phyloP scores from a whole-genome alignment of 2,329 filamentous ascomycete species.

The Penicillium nordicum region DNA sequence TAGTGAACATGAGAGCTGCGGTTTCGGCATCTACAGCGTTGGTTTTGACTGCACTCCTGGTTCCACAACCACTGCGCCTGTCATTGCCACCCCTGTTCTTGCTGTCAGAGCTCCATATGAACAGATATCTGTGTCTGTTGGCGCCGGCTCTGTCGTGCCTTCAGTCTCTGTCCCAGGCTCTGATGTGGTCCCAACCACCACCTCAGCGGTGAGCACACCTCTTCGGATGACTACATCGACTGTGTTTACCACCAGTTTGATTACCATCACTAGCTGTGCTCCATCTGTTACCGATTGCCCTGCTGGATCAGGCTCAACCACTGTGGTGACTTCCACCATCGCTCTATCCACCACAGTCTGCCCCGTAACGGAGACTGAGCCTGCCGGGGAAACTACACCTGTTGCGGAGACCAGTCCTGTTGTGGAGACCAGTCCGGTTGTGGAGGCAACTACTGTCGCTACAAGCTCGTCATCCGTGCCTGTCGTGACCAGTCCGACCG shows the following conservation, averaged over 20 bases:
- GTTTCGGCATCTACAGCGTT: slow-evolving; percentile 54
- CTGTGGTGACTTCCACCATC: slow-evolving; percentile 54
- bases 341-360: slow-evolving; percentile 60
- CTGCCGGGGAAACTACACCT: slow-evolving; percentile 20
- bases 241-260: slow-evolving; percentile 35
- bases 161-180: slow-evolving; percentile 6
- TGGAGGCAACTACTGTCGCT: slow-evolving; percentile 22
- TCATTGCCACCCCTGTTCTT: slow-evolving; percentile 2
- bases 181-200: slow-evolving; percentile 1
- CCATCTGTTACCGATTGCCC: slow-evolving; percentile 50
- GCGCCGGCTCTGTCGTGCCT: slow-evolving; percentile 12
- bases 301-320: slow-evolving; percentile 41
- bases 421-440: too few species aligned
- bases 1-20: slow-evolving; percentile 59
- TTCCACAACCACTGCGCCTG: slow-evolving; percentile 6
- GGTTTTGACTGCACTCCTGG: slow-evolving; percentile 30
- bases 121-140: slow-evolving; percentile 24
- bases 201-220: slow-evolving; percentile 17
- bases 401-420: not conserved
- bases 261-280: slow-evolving; percentile 42
- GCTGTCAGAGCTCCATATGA: slow-evolving; percentile 10
- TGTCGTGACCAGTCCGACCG: not conserved
- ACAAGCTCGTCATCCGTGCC: not conserved
- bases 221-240: slow-evolving; percentile 36
- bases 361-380: slow-evolving; percentile 42